These are phyloP conservation scores for Beauveria rudraprayagi DNA, from an alignment of 2,329 filamentous ascomycete species.

Conservation along the genomic window DNA sequence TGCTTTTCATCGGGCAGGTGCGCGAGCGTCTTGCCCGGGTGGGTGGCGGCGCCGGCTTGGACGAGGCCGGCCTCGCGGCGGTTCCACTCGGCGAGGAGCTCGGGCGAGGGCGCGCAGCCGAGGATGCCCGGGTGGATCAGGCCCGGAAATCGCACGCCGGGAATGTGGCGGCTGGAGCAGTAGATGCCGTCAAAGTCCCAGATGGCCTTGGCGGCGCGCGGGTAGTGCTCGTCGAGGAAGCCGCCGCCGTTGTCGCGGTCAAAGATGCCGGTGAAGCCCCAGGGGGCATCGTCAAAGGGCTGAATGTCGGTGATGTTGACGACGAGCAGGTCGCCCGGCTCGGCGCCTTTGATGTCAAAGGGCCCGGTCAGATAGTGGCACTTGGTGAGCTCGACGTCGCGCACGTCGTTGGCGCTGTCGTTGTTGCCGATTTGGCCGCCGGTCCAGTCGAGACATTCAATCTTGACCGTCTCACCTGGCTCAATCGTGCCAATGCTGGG, in stretches of 20 bases:
- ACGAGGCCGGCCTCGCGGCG: conserved; percentile 74
- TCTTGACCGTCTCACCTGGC: conserved; percentile 82
- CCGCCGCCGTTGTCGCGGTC: conserved; percentile 75
- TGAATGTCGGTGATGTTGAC: conserved; percentile 93
- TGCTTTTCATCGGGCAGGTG: conserved; percentile 65
- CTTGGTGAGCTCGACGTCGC: conserved; percentile 73
- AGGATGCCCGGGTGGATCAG: conserved; percentile 89
- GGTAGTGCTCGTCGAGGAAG: conserved; percentile 82
- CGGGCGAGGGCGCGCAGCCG: conserved; percentile 74
- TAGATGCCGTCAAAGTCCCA: conserved; percentile 53
- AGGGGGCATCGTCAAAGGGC: conserved; percentile 74
- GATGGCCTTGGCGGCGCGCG: conserved; percentile 58
- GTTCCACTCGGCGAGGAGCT: conserved; percentile 77
- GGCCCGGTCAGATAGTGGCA: conserved; percentile 86
- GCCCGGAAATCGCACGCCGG: conserved; percentile 78
- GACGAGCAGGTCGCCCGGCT: conserved; percentile 76
- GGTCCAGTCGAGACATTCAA: conserved; percentile 84
- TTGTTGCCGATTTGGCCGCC: conserved; percentile 82
- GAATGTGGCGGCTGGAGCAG: conserved; percentile 80
- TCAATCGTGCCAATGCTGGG: conserved; percentile 66
- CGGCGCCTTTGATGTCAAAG: conserved; percentile 75
- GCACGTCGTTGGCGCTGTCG: conserved; percentile 81
- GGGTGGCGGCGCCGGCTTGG: conserved; percentile 41
- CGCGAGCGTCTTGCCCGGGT: conserved; percentile 62
- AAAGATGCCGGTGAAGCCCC: conserved; percentile 87